A percentile compares a stretch with the other conserved stretches of the same genome.
These are phyloP conservation scores for Funneliformis mosseae DNA, from an alignment of 192 early-diverging fungal genomes.

Conservation along the genomic window DNA sequence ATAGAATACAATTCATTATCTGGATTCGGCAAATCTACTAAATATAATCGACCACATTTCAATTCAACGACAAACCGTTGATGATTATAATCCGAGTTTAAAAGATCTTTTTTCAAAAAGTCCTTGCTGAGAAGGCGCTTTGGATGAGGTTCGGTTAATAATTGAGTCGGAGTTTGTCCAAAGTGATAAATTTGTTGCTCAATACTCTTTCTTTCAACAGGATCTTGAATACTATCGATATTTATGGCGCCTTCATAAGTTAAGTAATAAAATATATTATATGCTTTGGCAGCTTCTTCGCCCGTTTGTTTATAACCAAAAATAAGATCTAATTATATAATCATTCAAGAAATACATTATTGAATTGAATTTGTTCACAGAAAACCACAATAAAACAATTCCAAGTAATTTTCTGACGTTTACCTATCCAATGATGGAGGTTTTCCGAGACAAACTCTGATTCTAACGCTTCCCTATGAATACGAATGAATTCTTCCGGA, in stretches of 20 bases:
- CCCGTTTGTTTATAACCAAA: constrained; percentile 87
- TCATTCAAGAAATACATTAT: neutral
- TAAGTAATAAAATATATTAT: constrained; percentile 77
- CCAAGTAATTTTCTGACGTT: neutral
- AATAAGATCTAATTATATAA: constrained; percentile 65
- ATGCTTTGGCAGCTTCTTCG: constrained; percentile 69
- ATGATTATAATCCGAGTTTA: constrained; percentile 15
- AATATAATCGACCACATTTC: constrained; percentile 7
- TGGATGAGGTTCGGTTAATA: constrained; percentile 88
- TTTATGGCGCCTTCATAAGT: constrained; percentile 81
- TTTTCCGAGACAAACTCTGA: constrained; percentile 75
- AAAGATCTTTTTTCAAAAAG: constrained; percentile 28
- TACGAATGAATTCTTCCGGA: constrained; percentile 80
- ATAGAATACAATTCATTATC: neutral
- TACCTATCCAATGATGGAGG: constrained; percentile 74
- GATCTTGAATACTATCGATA: constrained; percentile 70
- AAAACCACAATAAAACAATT: neutral
- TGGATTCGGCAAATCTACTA: constrained; percentile 11
- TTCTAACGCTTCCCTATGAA: constrained; percentile 76
- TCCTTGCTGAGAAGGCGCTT: constrained; percentile 34
- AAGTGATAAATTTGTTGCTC: constrained; percentile 84
- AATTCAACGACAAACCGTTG: constrained; percentile 26
- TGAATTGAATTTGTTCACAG: neutral
- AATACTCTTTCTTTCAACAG: constrained; percentile 68
- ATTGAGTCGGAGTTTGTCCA: constrained; percentile 89